Conservation (phyloP, 768 basidiomycete genomes). For the Boletus fagicola region DNA sequence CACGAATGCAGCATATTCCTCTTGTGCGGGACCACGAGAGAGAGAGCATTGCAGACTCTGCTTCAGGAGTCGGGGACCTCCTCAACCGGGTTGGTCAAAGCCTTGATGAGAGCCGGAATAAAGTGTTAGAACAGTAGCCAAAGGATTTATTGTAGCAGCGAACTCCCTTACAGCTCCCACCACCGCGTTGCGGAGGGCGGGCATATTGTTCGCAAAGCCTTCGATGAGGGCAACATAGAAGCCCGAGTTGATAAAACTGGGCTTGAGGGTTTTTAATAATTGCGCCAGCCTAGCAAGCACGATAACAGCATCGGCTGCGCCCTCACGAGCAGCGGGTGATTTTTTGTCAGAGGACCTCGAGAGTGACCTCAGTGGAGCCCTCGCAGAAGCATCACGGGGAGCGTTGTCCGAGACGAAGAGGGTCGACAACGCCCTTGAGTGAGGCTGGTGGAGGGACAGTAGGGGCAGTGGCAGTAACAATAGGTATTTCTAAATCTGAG, state of each 20-base stretch:
- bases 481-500: slow-evolving; percentile 72
- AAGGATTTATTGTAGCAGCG: slow-evolving; percentile 79
- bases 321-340: slow-evolving; percentile 89
- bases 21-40: slow-evolving; percentile 92
- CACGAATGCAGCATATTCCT: slow-evolving; percentile 77
- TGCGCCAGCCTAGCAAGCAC: slow-evolving; percentile 66
- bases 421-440: slow-evolving; percentile 69
- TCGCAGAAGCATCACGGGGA: slow-evolving; percentile 67
- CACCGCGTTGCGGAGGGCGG: slow-evolving; percentile 80
- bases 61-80: slow-evolving; percentile 97
- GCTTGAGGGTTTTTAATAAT: slow-evolving; percentile 83
- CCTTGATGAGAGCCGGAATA: slow-evolving; percentile 96
- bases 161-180: slow-evolving; percentile 78
- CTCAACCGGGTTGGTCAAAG: slow-evolving; percentile 98
- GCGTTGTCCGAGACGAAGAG: slow-evolving; percentile 87
- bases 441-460: slow-evolving; percentile 60
- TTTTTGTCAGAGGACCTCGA: slow-evolving; percentile 97
- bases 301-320: slow-evolving; percentile 70
- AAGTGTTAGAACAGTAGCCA: slow-evolving; percentile 87
- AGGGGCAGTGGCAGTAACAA: slow-evolving; percentile 64
- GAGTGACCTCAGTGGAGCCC: slow-evolving; percentile 63
- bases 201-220: slow-evolving; percentile 92
- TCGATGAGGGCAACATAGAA: slow-evolving; percentile 86
- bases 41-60: slow-evolving; percentile 95
- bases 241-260: slow-evolving; percentile 82